Evolutionary conservation across 768 basidiomycete genomes (phyloP).

Genomic region (Suillus lakei): DNA sequence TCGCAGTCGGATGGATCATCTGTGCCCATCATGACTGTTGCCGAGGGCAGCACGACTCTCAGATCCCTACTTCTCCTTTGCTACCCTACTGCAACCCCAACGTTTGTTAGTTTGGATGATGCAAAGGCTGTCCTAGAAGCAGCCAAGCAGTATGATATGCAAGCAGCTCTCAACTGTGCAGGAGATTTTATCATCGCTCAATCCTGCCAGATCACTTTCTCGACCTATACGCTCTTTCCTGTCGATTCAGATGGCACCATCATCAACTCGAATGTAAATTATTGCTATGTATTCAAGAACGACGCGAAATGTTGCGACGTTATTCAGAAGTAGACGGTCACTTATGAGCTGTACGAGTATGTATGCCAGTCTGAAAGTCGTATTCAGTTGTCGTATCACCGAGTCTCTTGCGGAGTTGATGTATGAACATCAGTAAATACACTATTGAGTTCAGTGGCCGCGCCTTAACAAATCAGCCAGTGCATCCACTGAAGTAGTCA

Average conservation of each 20-base stretch:
- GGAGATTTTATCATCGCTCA: conserved; percentile 16
- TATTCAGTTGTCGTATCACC: background rate
- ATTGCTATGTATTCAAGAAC: background rate
- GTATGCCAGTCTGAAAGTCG: too few species aligned
- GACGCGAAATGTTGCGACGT: background rate
- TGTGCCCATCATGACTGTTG: conserved; percentile 43
- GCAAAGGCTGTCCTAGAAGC: conserved; percentile 19
- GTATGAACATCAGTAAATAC: background rate
- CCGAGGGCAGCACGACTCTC: conserved; percentile 44
- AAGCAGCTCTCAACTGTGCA: conserved; percentile 20
- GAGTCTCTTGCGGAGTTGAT: background rate
- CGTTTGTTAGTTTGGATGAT: conserved; percentile 13
- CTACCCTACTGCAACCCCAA: conserved; percentile 32
- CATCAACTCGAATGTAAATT: conserved; percentile 8
- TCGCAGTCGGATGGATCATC: conserved; percentile 16
- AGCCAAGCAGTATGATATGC: conserved; percentile 31
- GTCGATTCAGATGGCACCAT: conserved; percentile 22
- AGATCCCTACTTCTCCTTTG: conserved; percentile 42
- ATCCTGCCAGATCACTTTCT: conserved; percentile 21
- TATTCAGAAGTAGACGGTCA: background rate
- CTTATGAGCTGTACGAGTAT: background rate
- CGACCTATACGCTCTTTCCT: conserved; percentile 31
- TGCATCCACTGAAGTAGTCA: background rate
- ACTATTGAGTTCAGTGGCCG: background rate
- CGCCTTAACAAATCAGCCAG: background rate